Percentiles rank a stretch among this genome's conserved stretches.
Evolutionary conservation across 495 filamentous ascomycete species (phyloP).

Genomic region (Aspergillus haitiensis): DNA sequence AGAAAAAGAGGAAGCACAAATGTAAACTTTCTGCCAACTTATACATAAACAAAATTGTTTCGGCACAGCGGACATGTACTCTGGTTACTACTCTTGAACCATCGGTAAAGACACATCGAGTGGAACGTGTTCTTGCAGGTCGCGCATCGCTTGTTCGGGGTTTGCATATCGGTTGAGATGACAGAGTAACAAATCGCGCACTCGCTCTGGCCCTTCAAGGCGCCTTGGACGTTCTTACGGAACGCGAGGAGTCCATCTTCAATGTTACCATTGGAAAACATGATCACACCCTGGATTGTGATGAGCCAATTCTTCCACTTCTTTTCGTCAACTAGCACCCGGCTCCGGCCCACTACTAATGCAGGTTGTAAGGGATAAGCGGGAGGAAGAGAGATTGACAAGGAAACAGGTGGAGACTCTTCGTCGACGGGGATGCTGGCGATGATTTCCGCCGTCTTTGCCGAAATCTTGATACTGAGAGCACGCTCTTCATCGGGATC

Average conservation of each 20-base stretch:
- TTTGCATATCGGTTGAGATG: conserved; percentile 78
- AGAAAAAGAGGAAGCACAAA: background rate
- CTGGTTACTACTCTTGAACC: conserved; percentile 91
- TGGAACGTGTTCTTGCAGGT: conserved; percentile 97
- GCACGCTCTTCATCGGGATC: conserved; percentile 64
- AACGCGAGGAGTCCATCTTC: conserved; percentile 83
- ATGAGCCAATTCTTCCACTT: conserved; percentile 87
- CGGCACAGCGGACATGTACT: conserved; percentile 88
- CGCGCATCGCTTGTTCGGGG: conserved; percentile 85
- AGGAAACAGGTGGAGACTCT: conserved; percentile 71
- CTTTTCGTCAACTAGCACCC: conserved; percentile 82
- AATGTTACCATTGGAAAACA: conserved; percentile 80
- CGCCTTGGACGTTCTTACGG: conserved; percentile 76
- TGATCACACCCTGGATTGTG: conserved; percentile 88
- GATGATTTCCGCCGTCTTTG: conserved; percentile 67
- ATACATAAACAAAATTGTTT: conserved; percentile 60
- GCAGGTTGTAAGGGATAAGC: conserved; percentile 79
- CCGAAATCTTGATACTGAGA: conserved; percentile 69
- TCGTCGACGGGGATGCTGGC: conserved; percentile 88
- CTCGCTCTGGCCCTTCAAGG: conserved; percentile 89
- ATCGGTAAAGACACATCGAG: conserved; percentile 82
- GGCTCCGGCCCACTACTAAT: conserved; percentile 70
- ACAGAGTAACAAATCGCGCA: conserved; percentile 98
- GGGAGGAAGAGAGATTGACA: conserved; percentile 74
- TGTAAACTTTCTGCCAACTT: conserved; percentile 24